A percentile compares a stretch with the other conserved stretches of the same genome.
Conservation (phyloP, 2,329 filamentous ascomycete genomes). For the Plectosphaerella cucumerina region DNA sequence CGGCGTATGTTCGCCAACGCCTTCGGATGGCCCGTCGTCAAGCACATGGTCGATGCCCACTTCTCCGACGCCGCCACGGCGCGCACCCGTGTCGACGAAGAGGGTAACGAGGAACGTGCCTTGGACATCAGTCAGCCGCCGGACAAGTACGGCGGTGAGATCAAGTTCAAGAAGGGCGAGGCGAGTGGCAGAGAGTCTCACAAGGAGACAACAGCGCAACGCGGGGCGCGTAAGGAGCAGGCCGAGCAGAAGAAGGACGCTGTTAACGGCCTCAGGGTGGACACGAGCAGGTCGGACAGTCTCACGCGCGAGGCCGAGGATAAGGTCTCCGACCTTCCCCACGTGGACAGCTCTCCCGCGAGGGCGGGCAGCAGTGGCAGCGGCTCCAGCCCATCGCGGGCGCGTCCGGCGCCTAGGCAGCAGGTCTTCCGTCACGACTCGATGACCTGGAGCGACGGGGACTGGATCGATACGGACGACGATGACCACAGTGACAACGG, state of each 20-base stretch:
- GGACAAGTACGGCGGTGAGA: constrained; percentile 63
- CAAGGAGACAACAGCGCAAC: neutral
- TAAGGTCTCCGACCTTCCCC: constrained; percentile 40
- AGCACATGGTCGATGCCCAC: constrained; percentile 92
- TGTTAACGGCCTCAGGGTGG: neutral
- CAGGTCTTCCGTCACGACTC: constrained; percentile 38
- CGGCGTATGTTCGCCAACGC: constrained; percentile 96
- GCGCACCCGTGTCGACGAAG: constrained; percentile 62
- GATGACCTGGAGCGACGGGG: constrained; percentile 61
- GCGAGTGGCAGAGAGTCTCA: constrained; percentile 7
- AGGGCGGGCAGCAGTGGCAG: constrained; percentile 6
- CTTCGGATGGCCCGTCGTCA: constrained; percentile 94
- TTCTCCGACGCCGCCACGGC: constrained; percentile 74
- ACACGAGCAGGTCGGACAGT: constrained; percentile 15
- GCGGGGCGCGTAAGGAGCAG: neutral
- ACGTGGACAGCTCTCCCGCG: constrained; percentile 5
- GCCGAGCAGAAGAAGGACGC: neutral
- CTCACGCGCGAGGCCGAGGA: constrained; percentile 37
- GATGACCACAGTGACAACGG: constrained; percentile 31
- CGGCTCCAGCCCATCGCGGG: constrained; percentile 1
- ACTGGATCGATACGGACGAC: constrained; percentile 53
- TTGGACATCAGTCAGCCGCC: constrained; percentile 53
- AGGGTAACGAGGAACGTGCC: constrained; percentile 65
- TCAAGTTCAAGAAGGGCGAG: constrained; percentile 29
- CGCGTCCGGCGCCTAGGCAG: constrained; percentile 4